Percentiles rank a stretch among this genome's conserved stretches.
These are phyloP conservation scores for Dendrostoma leiphaemia DNA, from an alignment of 2,329 filamentous ascomycete species.

Conservation along the genomic window DNA sequence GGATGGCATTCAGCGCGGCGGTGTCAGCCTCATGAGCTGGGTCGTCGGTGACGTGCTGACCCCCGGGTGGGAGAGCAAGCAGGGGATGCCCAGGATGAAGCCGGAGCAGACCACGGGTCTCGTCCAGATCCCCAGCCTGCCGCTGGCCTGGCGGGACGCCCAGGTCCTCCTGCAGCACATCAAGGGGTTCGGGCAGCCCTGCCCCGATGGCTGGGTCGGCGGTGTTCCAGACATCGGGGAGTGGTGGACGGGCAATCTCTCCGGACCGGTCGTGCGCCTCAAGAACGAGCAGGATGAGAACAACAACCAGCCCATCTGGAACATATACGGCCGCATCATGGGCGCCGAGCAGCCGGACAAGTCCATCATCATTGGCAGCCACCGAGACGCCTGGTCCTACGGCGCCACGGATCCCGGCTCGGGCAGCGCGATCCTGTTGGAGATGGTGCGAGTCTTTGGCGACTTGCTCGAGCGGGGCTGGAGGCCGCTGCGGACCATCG, in stretches of 20 bases:
- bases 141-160: slow-evolving; percentile 86
- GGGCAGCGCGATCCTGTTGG: slow-evolving; percentile 87
- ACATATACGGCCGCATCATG: slow-evolving; percentile 78
- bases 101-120: slow-evolving; percentile 71
- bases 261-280: slow-evolving; percentile 75
- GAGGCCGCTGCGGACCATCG: slow-evolving; percentile 89
- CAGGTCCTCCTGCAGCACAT: slow-evolving; percentile 74
- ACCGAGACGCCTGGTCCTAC: slow-evolving; percentile 89
- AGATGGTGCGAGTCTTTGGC: slow-evolving; percentile 82
- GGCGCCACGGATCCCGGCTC: slow-evolving; percentile 83
- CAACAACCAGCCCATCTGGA: slow-evolving; percentile 83
- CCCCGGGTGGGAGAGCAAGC: slow-evolving; percentile 76
- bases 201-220: slow-evolving; percentile 71
- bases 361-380: slow-evolving; percentile 86
- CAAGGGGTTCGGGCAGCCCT: slow-evolving; percentile 68
- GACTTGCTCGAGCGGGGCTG: slow-evolving; percentile 75
- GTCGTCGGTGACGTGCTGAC: slow-evolving; percentile 89
- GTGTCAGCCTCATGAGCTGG: slow-evolving; percentile 78
- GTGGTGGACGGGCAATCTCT: slow-evolving; percentile 81
- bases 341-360: slow-evolving; percentile 84
- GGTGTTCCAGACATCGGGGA: slow-evolving; percentile 71
- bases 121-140: slow-evolving; percentile 82
- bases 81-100: slow-evolving; percentile 61
- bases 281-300: slow-evolving; percentile 86
- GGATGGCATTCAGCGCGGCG: slow-evolving; percentile 79